These are phyloP conservation scores for Gossypium schwendimanii DNA, from an alignment of 441 rosid species.

Conservation along the genomic window DNA sequence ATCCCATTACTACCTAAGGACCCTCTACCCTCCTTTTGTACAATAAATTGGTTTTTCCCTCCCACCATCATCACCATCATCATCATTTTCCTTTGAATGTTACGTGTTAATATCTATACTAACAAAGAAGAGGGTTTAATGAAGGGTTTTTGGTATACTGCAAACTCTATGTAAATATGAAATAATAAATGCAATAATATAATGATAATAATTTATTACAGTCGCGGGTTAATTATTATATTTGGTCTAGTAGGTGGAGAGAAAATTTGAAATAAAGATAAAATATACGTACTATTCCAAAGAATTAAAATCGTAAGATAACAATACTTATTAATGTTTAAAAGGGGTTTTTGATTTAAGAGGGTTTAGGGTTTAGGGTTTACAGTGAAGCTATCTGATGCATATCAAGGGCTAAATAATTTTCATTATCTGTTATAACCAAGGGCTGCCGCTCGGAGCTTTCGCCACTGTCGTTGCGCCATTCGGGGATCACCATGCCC, in stretches of 20 bases:
- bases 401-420: conserved; percentile 42
- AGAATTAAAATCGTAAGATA: not conserved
- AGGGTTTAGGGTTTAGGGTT: too few relatives aligned
- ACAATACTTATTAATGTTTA: not conserved
- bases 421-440: conserved; percentile 26
- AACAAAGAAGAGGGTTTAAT: not conserved
- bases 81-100: not conserved
- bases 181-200: too few relatives aligned
- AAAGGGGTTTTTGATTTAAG: too few relatives aligned
- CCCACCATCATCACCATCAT: not conserved
- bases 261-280: not conserved
- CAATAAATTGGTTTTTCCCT: not conserved
- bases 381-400: conserved; percentile 55
- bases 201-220: too few relatives aligned
- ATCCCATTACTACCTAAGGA: not conserved
- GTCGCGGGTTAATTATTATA: not conserved
- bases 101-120: too few relatives aligned
- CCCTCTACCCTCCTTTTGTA: not conserved
- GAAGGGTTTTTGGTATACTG: not conserved
- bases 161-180: too few relatives aligned
- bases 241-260: rapidly evolving
- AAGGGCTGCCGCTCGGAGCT: conserved; percentile 52
- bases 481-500: conserved; percentile 24
- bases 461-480: conserved; percentile 39
- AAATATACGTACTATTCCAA: not conserved